These are phyloP conservation scores for Nakaseomyces nivariensis DNA, from an alignment of 1,139 yeast genomes.

Conservation along the genomic window DNA sequence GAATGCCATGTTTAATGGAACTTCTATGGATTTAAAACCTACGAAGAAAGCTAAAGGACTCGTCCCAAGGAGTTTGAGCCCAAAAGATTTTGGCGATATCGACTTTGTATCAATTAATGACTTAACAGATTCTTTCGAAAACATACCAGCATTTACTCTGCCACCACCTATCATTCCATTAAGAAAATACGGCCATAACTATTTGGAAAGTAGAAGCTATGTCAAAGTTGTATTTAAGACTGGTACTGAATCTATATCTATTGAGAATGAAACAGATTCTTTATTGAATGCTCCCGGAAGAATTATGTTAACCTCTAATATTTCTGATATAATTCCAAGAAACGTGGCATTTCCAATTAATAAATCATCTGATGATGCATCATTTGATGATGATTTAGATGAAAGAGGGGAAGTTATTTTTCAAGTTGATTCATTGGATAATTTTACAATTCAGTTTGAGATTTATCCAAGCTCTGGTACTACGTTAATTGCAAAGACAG, in stretches of 20 bases:
- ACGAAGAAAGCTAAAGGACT: conserved; percentile 9
- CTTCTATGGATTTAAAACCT: conserved; percentile 5
- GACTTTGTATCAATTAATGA: conserved; percentile 5
- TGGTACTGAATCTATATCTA: conserved; percentile 45
- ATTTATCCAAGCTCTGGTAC: conserved; percentile 93
- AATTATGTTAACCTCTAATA: conserved; percentile 66
- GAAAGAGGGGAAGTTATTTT: conserved; percentile 66
- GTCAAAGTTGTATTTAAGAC: conserved; percentile 66
- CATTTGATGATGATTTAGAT: conserved; percentile 5
- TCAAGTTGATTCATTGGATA: conserved; percentile 73
- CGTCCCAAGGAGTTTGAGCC: conserved; percentile 12
- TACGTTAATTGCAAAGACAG: conserved; percentile 77
- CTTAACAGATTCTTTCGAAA: conserved; percentile 20
- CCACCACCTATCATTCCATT: conserved; percentile 96
- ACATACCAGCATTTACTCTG: conserved; percentile 79
- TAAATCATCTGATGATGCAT: neutral
- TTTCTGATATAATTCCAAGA: conserved; percentile 72
- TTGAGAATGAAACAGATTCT: conserved; percentile 38
- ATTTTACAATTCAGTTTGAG: conserved; percentile 79
- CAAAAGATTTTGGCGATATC: neutral
- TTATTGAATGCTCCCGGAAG: conserved; percentile 46
- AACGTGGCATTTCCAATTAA: conserved; percentile 59
- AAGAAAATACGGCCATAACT: conserved; percentile 90
- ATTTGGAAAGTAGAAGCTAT: conserved; percentile 78
- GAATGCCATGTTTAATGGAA: conserved; percentile 45